Evolutionary conservation across 176 grass and related monocot genomes (phyloP).

Genomic region (Tillandsia leiboldiana): DNA sequence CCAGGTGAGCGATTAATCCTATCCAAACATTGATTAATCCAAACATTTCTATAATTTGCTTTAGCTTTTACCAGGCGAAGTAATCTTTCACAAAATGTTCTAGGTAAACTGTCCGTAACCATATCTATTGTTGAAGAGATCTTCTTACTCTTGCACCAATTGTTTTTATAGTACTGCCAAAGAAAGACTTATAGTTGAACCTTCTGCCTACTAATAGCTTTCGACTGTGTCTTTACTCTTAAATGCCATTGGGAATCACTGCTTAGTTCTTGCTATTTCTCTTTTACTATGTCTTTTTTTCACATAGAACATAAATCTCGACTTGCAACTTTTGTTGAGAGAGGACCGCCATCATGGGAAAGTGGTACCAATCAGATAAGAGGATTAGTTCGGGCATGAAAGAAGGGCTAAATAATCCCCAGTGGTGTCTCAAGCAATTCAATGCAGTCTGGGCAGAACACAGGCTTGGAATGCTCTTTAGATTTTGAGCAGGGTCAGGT

Average conservation of each 20-base stretch:
- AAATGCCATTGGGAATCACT: not conserved
- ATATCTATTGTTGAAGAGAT: not conserved
- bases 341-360: conserved; percentile 81
- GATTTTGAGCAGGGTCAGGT: conserved; percentile 53
- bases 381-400: conserved; percentile 25
- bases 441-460: conserved; percentile 27
- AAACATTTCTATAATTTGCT: not conserved
- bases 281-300: conserved; percentile 18
- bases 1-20: conserved; percentile 42
- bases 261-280: conserved; percentile 7
- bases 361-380: conserved; percentile 26
- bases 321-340: conserved; percentile 85
- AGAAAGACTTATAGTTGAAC: no score
- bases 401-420: conserved; percentile 25
- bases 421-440: conserved; percentile 33
- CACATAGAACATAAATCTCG: conserved; percentile 69
- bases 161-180: no score
- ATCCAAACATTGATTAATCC: conserved; percentile 3
- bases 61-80: not conserved
- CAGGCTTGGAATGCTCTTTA: conserved; percentile 36
- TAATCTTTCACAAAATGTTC: no score
- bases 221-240: not conserved
- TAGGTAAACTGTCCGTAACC: no score
- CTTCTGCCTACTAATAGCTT: no score
- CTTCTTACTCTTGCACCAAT: not conserved